Evolutionary conservation across 2,329 filamentous ascomycete genomes (phyloP).

Genomic region (Didymella pinodella): DNA sequence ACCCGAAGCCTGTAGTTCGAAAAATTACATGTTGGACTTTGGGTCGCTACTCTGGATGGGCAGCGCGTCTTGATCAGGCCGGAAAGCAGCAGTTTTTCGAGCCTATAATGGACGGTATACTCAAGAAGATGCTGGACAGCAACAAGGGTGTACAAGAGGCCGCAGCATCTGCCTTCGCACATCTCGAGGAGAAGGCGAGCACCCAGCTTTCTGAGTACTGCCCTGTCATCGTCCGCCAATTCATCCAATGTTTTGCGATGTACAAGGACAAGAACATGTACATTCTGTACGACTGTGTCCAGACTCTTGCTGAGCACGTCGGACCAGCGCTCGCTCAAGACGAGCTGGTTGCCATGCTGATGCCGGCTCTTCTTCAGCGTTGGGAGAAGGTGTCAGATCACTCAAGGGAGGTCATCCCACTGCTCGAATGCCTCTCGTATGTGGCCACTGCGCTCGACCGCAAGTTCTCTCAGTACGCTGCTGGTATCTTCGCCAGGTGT

Average conservation of each 20-base stretch:
- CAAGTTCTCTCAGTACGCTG: slow-evolving; percentile 83
- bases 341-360: slow-evolving; percentile 82
- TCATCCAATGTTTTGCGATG: slow-evolving; percentile 87
- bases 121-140: slow-evolving; percentile 92
- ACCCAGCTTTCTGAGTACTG: slow-evolving; percentile 84
- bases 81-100: slow-evolving; percentile 84
- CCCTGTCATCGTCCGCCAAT: slow-evolving; percentile 88
- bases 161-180: slow-evolving; percentile 93
- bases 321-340: slow-evolving; percentile 81
- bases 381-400: slow-evolving; percentile 89
- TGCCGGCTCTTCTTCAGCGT: slow-evolving; percentile 88
- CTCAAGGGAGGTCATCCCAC: slow-evolving; percentile 89
- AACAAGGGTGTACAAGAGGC: slow-evolving; percentile 99
- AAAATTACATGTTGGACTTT: slow-evolving; percentile 99
- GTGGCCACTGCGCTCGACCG: slow-evolving; percentile 85
- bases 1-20: slow-evolving; percentile 86
- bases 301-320: slow-evolving; percentile 92
- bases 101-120: slow-evolving; percentile 95
- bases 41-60: slow-evolving; percentile 92
- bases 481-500: slow-evolving; percentile 86
- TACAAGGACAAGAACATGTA: slow-evolving; percentile 99
- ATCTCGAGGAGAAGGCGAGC: slow-evolving; percentile 91
- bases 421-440: slow-evolving; percentile 96
- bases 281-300: slow-evolving; percentile 97
- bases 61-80: slow-evolving; percentile 73